phyloP scores from a whole-genome alignment of 306 rosid species.

The Prunus salicina region DNA sequence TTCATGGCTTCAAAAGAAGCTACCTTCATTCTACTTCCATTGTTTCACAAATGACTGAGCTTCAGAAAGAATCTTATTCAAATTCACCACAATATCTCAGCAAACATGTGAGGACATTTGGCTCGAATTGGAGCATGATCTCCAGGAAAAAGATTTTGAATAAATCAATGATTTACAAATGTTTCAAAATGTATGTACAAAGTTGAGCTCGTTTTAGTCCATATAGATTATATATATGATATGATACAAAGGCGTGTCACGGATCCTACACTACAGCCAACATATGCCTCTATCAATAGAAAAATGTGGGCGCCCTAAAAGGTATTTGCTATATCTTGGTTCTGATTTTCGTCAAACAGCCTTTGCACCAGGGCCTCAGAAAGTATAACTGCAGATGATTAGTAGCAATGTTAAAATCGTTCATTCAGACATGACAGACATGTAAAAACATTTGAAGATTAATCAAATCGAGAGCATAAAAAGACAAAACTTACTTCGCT shows the following conservation, averaged over 20 bases:
- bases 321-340: neutral
- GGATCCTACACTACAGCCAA: neutral
- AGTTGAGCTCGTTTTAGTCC: neutral
- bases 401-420: too few relatives aligned
- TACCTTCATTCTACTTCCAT: neutral
- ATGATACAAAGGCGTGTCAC: constrained; percentile 12
- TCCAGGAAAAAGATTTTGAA: neutral
- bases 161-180: constrained; percentile 27
- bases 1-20: neutral
- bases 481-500: constrained; percentile 36
- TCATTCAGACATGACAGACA: neutral
- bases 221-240: neutral
- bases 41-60: neutral
- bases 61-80: neutral
- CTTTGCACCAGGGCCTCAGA: constrained; percentile 22
- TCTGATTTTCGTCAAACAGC: constrained; percentile 5
- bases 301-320: neutral
- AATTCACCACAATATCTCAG: neutral
- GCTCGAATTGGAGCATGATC: neutral
- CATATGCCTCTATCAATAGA: constrained; percentile 17
- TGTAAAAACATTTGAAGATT: neutral
- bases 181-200: constrained; percentile 29
- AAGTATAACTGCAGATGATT: constrained; percentile 7
- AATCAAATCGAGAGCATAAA: neutral
- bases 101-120: neutral